Base-by-base conservation (phyloP, 768 basidiomycete genomes). In the Boletus rex-veris region DNA sequence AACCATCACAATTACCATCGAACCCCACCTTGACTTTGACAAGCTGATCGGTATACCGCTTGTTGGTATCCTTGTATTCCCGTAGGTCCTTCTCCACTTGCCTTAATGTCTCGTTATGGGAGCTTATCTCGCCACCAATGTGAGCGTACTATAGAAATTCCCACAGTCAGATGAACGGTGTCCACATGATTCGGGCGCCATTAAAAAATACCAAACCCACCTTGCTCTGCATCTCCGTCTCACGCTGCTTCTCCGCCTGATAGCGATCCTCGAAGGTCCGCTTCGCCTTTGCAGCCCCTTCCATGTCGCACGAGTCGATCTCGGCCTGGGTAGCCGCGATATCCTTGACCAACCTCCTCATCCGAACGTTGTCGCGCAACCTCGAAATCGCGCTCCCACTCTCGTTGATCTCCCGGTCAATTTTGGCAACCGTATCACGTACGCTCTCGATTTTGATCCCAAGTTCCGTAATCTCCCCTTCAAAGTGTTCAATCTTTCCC, bases 61-160 rank as follows among this genome's bases (percentile, higher is more conserved):
- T 88, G 64, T 88, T 83, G 62, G 93, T 82, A 58, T 93, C 83
- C 69, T 90, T 91, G 77, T 86, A 98, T 55, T 96, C 93, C 60
- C 78, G 81, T 49, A 92, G 69, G 65, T 97, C 93, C 38, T 62
- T 73, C 64, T 92, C 81, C 60, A 82, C 73, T 26, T 77, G 78
- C 65, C 82, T 80, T 50, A 88, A 70, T 58, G 90, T 88, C 28
- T 80, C 79, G 59, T 81, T 78, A 61, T 85, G 74, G 7, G 89
- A 87, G 54, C 82, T 84, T 24, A 98, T 73, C 72, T 96, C 92
- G 55, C 95, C 96, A 4, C 80, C 84, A 19, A 92, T 76, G 61
- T 85, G 84, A n/a, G 90, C 82, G 58, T 82, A 88, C 90, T 94
- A 68, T 54, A 58, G 48, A 24, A 21, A 38, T 18, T 19, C 41